Evolutionary conservation across 2,329 filamentous ascomycete species (phyloP).

Genomic region (Albophoma yamanashiensis): DNA sequence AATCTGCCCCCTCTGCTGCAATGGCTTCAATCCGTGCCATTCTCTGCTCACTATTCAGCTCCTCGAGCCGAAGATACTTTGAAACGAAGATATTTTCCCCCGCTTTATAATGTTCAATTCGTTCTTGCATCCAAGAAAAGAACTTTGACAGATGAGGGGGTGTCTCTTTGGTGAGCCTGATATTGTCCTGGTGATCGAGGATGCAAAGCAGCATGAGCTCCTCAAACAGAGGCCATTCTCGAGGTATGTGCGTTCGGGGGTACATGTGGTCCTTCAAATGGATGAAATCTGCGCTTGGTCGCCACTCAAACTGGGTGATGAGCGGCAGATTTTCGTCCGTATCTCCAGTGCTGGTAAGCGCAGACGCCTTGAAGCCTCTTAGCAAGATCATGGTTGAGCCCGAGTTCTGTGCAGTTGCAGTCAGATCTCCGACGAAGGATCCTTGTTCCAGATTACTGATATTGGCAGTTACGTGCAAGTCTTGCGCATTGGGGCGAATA

Average conservation of each 20-base stretch:
- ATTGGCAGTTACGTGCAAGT: neutral
- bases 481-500: neutral
- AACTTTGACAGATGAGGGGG: conserved; percentile 5
- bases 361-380: conserved; percentile 3
- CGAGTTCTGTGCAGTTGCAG: neutral
- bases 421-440: conserved; percentile 1
- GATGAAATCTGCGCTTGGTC: conserved; percentile 18
- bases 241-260: conserved; percentile 1
- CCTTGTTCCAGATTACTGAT: neutral
- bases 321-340: conserved; percentile 12
- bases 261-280: conserved; percentile 13
- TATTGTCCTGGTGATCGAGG: conserved; percentile 2
- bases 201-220: conserved; percentile 15
- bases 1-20: neutral
- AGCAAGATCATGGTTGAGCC: neutral
- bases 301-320: conserved; percentile 17
- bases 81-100: conserved; percentile 2
- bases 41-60: neutral
- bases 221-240: conserved; percentile 11
- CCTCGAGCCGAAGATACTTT: neutral
- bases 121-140: conserved; percentile 5
- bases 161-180: neutral
- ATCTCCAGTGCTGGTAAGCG: conserved; percentile 4
- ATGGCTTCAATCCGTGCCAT: conserved; percentile 2
- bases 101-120: neutral